Base-by-base conservation (phyloP, 169 alveolate species). In the Eimeria nieschulzi region DNA sequence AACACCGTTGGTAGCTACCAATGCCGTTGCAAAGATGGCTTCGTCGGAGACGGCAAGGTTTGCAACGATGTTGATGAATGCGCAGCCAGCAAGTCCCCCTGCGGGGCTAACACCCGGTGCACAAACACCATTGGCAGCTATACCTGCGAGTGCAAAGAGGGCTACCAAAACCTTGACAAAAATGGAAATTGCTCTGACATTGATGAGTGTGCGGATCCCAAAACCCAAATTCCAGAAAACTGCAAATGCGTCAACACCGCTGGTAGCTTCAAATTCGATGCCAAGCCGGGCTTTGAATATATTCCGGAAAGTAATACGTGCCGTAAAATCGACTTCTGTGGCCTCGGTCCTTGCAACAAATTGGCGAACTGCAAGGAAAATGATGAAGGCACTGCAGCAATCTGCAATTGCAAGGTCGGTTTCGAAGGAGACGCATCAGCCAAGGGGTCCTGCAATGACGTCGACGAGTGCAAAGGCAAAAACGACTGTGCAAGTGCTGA, bases 1-100 rank as follows among this genome's bases (percentile, higher is more conserved):
- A 94, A 94, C 66, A 17, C 56, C 23, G 93, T 46, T 9, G 96
- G 96, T 56, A 83, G 91, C 66, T 91, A 82, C 79, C 23, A 91
- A 23, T 94, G 96, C 70, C 55, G 25, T 51, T 94, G 94, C 68
- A 15, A 19, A 12, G 94, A 94, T 53, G 96, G 96, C 23, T 92
- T 82, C 63, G 21, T 71, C 15, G 94, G 94, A 17, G 80, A 83
- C 66, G 93, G 90, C 3, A 61, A 79, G 26, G 51, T 23, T 54
- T 88, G 92, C 88, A 73, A 84, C 19, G 96, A 93, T 73, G 82
- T 92, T 21, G 94, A 94, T 79, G 96, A 94, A 86, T 94, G 96
- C 78, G 85, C 73, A n/a, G 93, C 64, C 1, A 90, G 23, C 5
- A 12, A 72, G 8, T 25, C 59, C 9, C 75, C 91, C 21, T 91